phyloP scores from a whole-genome alignment of 495 filamentous ascomycete species.

The Lepidopterella palustris region DNA sequence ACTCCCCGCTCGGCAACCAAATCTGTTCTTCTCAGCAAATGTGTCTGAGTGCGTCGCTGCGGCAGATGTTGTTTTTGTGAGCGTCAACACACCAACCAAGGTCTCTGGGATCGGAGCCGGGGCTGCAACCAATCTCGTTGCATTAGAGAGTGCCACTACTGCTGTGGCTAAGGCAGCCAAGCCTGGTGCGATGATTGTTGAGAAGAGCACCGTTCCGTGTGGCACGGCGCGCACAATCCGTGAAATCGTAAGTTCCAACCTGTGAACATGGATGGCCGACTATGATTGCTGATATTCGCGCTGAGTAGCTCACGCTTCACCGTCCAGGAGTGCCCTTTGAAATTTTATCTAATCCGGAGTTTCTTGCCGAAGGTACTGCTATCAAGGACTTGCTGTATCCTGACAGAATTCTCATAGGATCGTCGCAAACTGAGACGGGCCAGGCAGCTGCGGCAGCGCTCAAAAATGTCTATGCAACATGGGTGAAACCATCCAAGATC shows the following conservation, averaged over 20 bases:
- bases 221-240: not conserved
- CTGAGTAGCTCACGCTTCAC: not conserved
- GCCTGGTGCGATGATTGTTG: conserved; percentile 1
- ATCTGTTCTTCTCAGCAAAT: conserved; percentile 4
- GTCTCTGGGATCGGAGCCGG: not conserved
- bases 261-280: no score
- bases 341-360: conserved; percentile 79
- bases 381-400: conserved; percentile 64
- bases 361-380: conserved; percentile 73
- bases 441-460: conserved; percentile 56
- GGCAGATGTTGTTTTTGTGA: conserved; percentile 2
- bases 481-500: conserved; percentile 57
- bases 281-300: not conserved
- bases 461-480: conserved; percentile 58
- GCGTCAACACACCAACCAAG: conserved; percentile 6
- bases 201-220: conserved; percentile 7
- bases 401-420: conserved; percentile 74
- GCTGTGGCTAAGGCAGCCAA: not conserved
- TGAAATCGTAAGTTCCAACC: conserved; percentile 1
- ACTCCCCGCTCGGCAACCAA: not conserved
- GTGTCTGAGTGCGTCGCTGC: not conserved
- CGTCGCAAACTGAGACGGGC: conserved; percentile 49
- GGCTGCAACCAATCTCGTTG: not conserved
- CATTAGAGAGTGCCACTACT: not conserved
- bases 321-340: conserved; percentile 61